Evolutionary conservation across 2,329 filamentous ascomycete species (phyloP), one percentile per base, ranked within the genome.

Genomic region (Pestalotiopsis sp.): DNA sequence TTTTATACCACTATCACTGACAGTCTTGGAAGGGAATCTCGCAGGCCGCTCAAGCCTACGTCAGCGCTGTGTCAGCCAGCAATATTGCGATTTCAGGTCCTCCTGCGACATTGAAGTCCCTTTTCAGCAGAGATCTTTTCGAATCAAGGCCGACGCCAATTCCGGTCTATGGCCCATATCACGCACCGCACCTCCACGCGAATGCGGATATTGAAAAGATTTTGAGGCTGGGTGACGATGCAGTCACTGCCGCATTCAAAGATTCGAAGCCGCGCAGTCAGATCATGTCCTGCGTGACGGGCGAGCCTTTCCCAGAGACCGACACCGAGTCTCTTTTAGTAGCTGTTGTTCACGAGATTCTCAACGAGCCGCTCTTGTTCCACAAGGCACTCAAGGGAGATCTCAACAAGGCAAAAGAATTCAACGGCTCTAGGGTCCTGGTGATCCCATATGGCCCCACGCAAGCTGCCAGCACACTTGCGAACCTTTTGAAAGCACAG

Each of bases 141-240:
- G 78, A 82, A 6, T 77, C 79, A 41, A 83, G 82, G 71, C 79
- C 82, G 14, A 83, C 82, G n/a, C 78, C 82, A 1, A 83, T 89
- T 66, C 85, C 87, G 0, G 83, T 89, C 31, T 85, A 86, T 70
- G 87, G 85, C 0, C 87, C 87, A 6, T 89, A 88, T 73, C 87
- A 90, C 73, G 85, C 87, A 49, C 70, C 83, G 2, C 86, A 89
- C 74, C 79, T 89, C n/a, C 83, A 88, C 73, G 79, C 79, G 0
- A 72, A 74, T 17, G 77, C 74, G 20, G 81, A 87, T 68, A 76
- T 87, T 23, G 80, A 82, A 60, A 78, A 77, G 69, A 82, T 88
- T 31, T 76, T 89, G 38, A 77, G 78, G 17, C 78, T 87, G 38
- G 78, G 83, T 52, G 80, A 84, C 23, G 73, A 80, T 6, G 74